phyloP scores from a whole-genome alignment of 2,329 filamentous ascomycete species.

The Cercospora zeae-maydis region DNA sequence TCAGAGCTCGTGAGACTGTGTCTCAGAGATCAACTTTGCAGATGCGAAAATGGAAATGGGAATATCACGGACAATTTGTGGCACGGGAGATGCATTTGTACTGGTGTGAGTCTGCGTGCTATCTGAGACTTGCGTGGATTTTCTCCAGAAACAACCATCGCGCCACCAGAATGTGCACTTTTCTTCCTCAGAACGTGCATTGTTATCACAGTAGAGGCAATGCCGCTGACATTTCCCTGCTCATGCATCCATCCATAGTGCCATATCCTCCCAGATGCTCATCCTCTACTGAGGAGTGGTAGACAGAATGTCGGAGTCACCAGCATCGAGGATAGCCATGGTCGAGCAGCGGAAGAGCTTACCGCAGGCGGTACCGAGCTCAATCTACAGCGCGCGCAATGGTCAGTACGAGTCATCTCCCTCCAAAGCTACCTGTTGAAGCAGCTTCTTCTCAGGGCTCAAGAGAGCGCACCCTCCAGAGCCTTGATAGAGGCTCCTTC shows the following conservation, averaged over 20 bases:
- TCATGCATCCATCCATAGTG: neutral
- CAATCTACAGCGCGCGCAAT: conserved; percentile 63
- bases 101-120: neutral
- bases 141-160: neutral
- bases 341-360: conserved; percentile 98
- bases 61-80: neutral
- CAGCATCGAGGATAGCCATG: conserved; percentile 94
- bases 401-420: conserved; percentile 57
- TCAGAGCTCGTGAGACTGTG: neutral
- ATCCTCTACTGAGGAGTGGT: conserved; percentile 53
- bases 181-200: neutral
- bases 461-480: conserved; percentile 38
- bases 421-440: conserved; percentile 68
- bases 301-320: conserved; percentile 93
- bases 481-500: conserved; percentile 36
- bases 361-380: conserved; percentile 96
- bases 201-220: neutral
- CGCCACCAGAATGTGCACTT: neutral
- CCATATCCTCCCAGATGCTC: neutral
- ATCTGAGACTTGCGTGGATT: neutral
- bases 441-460: conserved; percentile 86
- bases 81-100: neutral
- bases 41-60: neutral
- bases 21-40: neutral
- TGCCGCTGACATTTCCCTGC: neutral